Base-by-base conservation (phyloP, 495 filamentous ascomycete genomes). In the Penicillium taxi region DNA sequence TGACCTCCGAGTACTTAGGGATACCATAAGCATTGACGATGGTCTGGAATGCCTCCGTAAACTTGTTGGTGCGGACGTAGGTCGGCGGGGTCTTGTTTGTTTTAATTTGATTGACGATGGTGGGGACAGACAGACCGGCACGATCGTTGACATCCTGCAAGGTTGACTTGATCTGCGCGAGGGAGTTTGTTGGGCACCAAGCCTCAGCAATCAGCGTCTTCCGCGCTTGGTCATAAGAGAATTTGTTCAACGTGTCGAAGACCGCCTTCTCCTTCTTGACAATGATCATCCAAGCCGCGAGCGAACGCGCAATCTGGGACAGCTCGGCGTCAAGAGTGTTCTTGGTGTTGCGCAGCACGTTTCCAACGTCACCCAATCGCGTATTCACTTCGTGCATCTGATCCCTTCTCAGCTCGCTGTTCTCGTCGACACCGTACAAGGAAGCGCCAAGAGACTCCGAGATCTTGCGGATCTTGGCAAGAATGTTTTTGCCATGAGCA, bases 1-100 rank as follows among this genome's bases (percentile, higher is more conserved):
- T 99, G 65, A 91, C 85, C 67, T 99, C 91, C 35, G 81, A 80
- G 60, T 99, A 99, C 53, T 94, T 96, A 11, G 90, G 82, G 19
- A 90, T 93, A 50, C 91, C 91, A 56, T 99, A 99, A 32, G 93
- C 90, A 50, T 96, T 87, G 61, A 99, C 87, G 49, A 99, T 99
- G 15, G 93, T 99, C 59, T 99, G 91, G 71, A 99, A 99, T 12
- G 76, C 91, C 49, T 93, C 81, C 3, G 93, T 96, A 57, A 99
- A 99, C 61, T 89, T 94, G 69, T 95, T 99, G 25, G 86, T 96
- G 56, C 88, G 86, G 55, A 94, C 77, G 59, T 89, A 96, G 0
- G 91, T 99, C 2, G 91, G 91, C 22, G 91, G 91, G 8, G 86
- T 96, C 70, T 94, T 96, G 65, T 85, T 89, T 32, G 91, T 96